Conservation (phyloP, 805 yeast species). For the Sugiyamaella smithiae region DNA sequence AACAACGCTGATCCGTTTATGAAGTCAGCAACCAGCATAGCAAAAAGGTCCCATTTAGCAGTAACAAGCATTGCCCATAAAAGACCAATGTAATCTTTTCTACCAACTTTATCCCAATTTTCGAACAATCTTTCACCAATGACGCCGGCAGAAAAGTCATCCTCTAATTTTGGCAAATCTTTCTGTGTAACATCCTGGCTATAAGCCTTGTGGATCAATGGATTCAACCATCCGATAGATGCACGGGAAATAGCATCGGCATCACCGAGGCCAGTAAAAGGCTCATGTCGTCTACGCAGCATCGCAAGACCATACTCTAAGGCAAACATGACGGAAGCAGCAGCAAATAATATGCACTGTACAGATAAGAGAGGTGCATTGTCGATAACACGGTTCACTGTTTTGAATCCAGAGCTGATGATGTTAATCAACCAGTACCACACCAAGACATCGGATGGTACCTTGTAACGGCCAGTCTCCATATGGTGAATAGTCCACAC, state of each 20-base stretch:
- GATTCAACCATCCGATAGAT: slow-evolving; percentile 15
- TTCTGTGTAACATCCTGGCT: slow-evolving; percentile 25
- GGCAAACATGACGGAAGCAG: background rate
- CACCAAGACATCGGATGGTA: slow-evolving; percentile 6
- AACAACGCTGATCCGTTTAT: background rate
- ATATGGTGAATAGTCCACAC: slow-evolving; percentile 6
- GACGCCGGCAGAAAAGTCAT: slow-evolving; percentile 47
- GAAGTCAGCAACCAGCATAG: slow-evolving; percentile 4
- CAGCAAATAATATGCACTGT: background rate
- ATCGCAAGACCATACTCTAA: slow-evolving; percentile 3
- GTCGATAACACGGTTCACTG: background rate
- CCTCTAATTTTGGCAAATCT: slow-evolving; percentile 75
- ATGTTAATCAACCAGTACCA: slow-evolving; percentile 13
- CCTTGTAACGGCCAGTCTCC: slow-evolving; percentile 7
- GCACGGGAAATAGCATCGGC: slow-evolving; percentile 17
- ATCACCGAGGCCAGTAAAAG: slow-evolving; percentile 7
- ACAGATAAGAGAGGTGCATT: background rate
- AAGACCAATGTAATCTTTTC: slow-evolving; percentile 39
- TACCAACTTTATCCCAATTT: slow-evolving; percentile 56
- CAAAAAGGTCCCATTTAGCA: slow-evolving; percentile 4
- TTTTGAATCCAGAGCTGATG: background rate
- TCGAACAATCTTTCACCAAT: slow-evolving; percentile 47
- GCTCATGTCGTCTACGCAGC: background rate
- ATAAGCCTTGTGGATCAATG: slow-evolving; percentile 9
- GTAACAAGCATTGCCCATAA: slow-evolving; percentile 5